Conservation (phyloP, 2,329 filamentous ascomycete species). For the Penicillium freii region DNA sequence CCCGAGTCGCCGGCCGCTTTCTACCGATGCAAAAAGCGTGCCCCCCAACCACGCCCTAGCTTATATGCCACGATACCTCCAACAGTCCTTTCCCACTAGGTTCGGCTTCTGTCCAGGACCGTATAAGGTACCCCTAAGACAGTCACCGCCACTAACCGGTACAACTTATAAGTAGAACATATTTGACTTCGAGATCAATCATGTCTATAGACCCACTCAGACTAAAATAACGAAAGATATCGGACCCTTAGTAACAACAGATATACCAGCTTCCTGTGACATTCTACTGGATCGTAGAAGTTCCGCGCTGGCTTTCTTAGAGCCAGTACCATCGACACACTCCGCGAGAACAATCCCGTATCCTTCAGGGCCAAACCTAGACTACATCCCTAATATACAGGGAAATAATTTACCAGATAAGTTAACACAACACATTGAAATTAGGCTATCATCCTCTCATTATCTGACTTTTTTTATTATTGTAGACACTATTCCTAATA, state of each 20-base stretch:
- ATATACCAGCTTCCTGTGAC: constrained; percentile 5
- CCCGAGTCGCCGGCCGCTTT: constrained; percentile 4
- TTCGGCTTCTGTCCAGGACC: constrained; percentile 7
- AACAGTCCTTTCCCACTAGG: constrained; percentile 3
- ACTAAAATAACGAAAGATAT: neutral
- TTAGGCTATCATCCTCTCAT: constrained; percentile 5
- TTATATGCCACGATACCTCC: constrained; percentile 1
- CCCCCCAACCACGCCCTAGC: neutral
- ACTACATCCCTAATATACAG: too few species aligned
- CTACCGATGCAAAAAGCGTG: constrained; percentile 3
- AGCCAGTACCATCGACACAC: neutral
- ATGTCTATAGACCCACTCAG: neutral
- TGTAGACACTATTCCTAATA: constrained; percentile 9
- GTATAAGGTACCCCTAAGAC: neutral
- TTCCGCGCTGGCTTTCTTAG: constrained; percentile 8
- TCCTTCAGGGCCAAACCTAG: neutral
- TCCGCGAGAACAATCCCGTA: neutral
- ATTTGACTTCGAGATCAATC: constrained; percentile 12
- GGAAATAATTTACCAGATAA: constrained; percentile 11
- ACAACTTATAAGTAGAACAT: constrained; percentile 10
- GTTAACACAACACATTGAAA: constrained; percentile 5
- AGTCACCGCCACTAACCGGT: constrained; percentile 1
- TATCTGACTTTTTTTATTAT: constrained; percentile 11
- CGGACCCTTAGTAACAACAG: constrained; percentile 5
- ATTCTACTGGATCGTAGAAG: constrained; percentile 6